Percentiles rank a stretch among this genome's conserved stretches.
Conservation (phyloP, 768 basidiomycete genomes). For the Termitomyces sp. region DNA sequence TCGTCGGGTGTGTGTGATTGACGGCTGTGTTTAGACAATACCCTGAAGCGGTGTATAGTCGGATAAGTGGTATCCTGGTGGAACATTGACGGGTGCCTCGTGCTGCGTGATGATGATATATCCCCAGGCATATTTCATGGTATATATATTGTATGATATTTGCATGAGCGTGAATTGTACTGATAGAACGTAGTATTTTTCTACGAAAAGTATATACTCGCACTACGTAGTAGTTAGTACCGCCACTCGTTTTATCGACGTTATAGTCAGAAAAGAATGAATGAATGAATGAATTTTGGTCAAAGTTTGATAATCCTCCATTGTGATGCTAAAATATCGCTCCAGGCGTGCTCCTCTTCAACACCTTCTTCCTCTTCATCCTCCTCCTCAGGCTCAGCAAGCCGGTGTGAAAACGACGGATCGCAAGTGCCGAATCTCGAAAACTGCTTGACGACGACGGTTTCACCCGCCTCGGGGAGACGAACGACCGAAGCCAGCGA, state of each 20-base stretch:
- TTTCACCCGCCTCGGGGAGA: slow-evolving; percentile 3
- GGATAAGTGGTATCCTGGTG: slow-evolving; percentile 77
- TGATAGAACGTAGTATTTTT: slow-evolving; percentile 4
- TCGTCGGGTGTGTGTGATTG: background rate
- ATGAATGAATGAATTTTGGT: background rate
- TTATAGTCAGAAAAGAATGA: background rate
- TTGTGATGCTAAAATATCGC: slow-evolving; percentile 12
- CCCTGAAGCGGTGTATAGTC: slow-evolving; percentile 72
- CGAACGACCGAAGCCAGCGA: slow-evolving; percentile 35
- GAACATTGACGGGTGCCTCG: slow-evolving; percentile 52
- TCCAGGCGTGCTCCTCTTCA: slow-evolving; percentile 18
- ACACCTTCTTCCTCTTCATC: slow-evolving; percentile 15
- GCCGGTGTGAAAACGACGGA: slow-evolving; percentile 18
- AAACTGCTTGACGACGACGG: slow-evolving; percentile 12
- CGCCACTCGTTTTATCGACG: background rate
- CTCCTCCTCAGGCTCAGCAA: slow-evolving; percentile 7
- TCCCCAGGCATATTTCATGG: background rate
- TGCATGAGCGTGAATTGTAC: background rate
- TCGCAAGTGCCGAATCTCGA: slow-evolving; percentile 11
- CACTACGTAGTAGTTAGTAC: too few species aligned
- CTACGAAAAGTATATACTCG: background rate
- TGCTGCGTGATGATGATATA: background rate
- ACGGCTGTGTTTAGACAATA: slow-evolving; percentile 43
- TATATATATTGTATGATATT: slow-evolving; percentile 10
- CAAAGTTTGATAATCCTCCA: slow-evolving; percentile 16